Conservation (phyloP, 495 filamentous ascomycete species). For the Friedmanniomyces endolithicus region DNA sequence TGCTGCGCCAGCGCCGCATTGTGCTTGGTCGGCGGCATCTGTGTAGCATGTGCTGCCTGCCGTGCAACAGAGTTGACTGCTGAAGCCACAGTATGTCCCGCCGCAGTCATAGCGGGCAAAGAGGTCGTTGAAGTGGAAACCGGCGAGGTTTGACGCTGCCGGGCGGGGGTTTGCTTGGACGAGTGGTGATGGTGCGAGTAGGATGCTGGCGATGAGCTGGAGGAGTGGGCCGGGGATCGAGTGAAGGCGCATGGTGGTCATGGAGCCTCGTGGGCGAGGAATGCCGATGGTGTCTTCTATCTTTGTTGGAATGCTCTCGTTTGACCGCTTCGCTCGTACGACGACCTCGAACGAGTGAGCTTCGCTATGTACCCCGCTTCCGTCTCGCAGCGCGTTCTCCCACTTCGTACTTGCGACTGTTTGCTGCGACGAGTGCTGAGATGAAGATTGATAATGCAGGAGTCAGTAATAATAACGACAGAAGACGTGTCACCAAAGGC, state of each 20-base stretch:
- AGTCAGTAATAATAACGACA: background rate
- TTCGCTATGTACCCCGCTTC: background rate
- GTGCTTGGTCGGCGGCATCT: constrained; percentile 42
- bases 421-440: background rate
- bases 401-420: background rate
- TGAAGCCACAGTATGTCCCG: constrained; percentile 51
- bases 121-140: constrained; percentile 32
- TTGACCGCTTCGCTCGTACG: background rate
- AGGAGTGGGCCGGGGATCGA: constrained; percentile 22
- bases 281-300: constrained; percentile 1
- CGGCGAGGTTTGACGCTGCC: background rate
- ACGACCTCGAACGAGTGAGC: no score
- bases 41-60: constrained; percentile 50
- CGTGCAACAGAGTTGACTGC: constrained; percentile 55
- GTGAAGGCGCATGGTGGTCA: constrained; percentile 21
- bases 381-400: background rate
- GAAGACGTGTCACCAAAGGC: background rate
- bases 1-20: constrained; percentile 36
- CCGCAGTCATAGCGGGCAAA: constrained; percentile 41
- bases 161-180: constrained; percentile 24
- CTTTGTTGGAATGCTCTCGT: background rate
- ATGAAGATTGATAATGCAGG: background rate
- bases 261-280: constrained; percentile 16
- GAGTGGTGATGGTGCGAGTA: constrained; percentile 14
- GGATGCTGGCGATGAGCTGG: constrained; percentile 21